A percentile compares a stretch with the other conserved stretches of the same genome.
Evolutionary conservation across 2,329 filamentous ascomycete genomes (phyloP).

Genomic region (Spiromastix sp.): DNA sequence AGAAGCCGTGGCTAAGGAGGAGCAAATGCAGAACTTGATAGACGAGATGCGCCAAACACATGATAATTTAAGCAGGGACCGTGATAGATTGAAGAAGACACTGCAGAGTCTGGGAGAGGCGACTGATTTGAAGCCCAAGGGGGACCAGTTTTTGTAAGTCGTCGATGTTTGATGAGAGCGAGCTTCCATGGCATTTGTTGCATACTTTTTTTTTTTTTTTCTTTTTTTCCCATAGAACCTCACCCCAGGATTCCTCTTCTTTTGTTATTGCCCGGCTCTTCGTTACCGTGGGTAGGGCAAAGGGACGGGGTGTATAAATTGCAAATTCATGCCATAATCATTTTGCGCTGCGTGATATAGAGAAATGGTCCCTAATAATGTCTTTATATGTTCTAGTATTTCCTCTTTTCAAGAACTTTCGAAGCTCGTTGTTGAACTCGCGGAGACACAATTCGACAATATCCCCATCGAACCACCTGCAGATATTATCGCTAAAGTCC

Average conservation of each 20-base stretch:
- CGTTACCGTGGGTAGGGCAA: background rate
- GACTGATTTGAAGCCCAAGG: conserved; percentile 40
- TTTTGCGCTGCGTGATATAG: conserved; percentile 18
- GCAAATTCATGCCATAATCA: background rate
- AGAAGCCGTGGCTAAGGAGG: conserved; percentile 36
- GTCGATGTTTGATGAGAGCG: conserved; percentile 14
- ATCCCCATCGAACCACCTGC: conserved; percentile 41
- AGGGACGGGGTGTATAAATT: background rate
- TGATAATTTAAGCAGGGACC: conserved; percentile 41
- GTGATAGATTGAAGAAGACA: conserved; percentile 40
- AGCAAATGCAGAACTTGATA: conserved; percentile 34
- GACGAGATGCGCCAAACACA: conserved; percentile 38
- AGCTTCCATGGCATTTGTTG: conserved; percentile 1
- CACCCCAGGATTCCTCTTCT: conserved; percentile 8
- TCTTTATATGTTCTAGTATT: conserved; percentile 29
- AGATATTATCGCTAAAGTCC: conserved; percentile 42
- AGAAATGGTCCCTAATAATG: conserved; percentile 34
- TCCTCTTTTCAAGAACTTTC: conserved; percentile 43
- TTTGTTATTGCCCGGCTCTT: conserved; percentile 10
- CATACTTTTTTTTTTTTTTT: conserved; percentile 6
- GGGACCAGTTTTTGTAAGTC: conserved; percentile 42
- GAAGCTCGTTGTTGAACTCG: conserved; percentile 41
- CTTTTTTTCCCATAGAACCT: conserved; percentile 5
- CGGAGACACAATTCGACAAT: conserved; percentile 42
- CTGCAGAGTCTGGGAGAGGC: conserved; percentile 42